phyloP scores from a whole-genome alignment of 2,329 filamentous ascomycete species.

The Pseudogymnoascus sp. region DNA sequence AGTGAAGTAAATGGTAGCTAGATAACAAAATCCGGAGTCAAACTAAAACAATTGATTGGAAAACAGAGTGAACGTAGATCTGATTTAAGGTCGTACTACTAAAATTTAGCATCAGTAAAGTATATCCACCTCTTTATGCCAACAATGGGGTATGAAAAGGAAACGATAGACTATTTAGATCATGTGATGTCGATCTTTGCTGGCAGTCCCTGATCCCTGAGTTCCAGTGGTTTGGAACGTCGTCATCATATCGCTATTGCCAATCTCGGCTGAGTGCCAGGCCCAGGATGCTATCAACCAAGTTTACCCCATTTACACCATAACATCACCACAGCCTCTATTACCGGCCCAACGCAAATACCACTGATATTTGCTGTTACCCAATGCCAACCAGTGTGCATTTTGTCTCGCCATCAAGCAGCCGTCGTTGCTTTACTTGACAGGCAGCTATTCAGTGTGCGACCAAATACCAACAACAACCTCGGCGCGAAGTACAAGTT shows the following conservation, averaged over 20 bases:
- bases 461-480: neutral
- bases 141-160: neutral
- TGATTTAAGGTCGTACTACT: neutral
- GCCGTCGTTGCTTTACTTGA: neutral
- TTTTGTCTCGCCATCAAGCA: neutral
- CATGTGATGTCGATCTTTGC: conserved; percentile 1
- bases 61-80: neutral
- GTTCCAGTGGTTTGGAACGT: neutral
- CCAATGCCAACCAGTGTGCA: neutral
- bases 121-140: conserved; percentile 2
- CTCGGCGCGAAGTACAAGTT: neutral
- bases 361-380: neutral
- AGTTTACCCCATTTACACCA: conserved; percentile 7
- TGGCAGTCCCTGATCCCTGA: conserved; percentile 1
- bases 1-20: conserved; percentile 1
- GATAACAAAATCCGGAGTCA: neutral
- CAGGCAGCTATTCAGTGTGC: neutral
- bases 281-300: neutral
- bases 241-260: conserved; percentile 6
- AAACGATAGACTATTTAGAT: neutral
- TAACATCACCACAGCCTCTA: neutral
- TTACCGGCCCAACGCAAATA: neutral
- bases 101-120: neutral
- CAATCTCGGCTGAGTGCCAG: conserved; percentile 7
- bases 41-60: neutral